These are phyloP conservation scores for Eragrostis tef DNA, from an alignment of 202 grass and related monocot species.

Conservation along the genomic window DNA sequence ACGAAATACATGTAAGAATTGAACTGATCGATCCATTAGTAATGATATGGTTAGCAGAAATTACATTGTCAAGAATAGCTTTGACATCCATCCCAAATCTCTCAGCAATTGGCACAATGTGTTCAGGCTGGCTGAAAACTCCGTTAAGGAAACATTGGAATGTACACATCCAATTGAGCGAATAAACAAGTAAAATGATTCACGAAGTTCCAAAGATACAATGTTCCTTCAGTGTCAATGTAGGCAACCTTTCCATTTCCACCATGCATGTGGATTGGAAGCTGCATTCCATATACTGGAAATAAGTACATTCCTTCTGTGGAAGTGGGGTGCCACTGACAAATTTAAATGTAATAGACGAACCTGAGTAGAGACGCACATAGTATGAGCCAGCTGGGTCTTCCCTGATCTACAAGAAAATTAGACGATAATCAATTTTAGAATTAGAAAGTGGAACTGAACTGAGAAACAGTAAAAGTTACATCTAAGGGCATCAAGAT, in stretches of 20 bases:
- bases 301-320: constrained; percentile 10
- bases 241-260: constrained; percentile 97
- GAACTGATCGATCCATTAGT: background rate
- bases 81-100: no score
- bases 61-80: constrained; percentile 80
- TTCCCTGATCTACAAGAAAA: constrained; percentile 67
- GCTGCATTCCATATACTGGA: constrained; percentile 53
- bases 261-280: constrained; percentile 87
- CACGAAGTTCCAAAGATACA: constrained; percentile 87
- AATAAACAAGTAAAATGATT: constrained; percentile 25
- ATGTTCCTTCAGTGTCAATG: constrained; percentile 94
- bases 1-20: constrained; percentile 24
- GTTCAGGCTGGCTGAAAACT: constrained; percentile 70
- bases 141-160: constrained; percentile 52
- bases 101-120: constrained; percentile 90
- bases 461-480: background rate
- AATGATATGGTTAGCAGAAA: constrained; percentile 17
- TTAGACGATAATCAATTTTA: background rate
- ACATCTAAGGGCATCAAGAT: background rate
- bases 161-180: constrained; percentile 13
- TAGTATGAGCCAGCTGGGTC: no score
- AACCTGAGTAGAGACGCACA: constrained; percentile 92
- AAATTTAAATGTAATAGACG: background rate
- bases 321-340: constrained; percentile 4
- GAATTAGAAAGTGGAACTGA: constrained; percentile 29